These are phyloP conservation scores for Penicillium sp. DNA, from an alignment of 2,329 filamentous ascomycete genomes.

Conservation along the genomic window DNA sequence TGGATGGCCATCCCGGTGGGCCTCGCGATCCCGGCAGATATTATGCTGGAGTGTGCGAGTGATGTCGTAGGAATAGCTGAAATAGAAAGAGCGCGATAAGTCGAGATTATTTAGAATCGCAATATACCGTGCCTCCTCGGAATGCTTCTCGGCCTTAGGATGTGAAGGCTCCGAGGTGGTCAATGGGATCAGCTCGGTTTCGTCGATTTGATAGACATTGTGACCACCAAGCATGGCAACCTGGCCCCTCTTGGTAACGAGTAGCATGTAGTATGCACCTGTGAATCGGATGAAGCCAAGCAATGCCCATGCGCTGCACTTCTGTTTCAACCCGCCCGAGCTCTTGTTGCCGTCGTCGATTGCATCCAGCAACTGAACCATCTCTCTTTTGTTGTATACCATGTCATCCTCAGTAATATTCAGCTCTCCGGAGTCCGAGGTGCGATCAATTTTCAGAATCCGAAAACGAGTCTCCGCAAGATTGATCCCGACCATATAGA, in stretches of 20 bases:
- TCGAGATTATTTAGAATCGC: constrained; percentile 88
- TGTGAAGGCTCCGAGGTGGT: constrained; percentile 66
- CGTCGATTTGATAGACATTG: constrained; percentile 92
- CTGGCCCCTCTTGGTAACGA: constrained; percentile 93
- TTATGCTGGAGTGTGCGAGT: constrained; percentile 91
- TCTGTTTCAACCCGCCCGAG: constrained; percentile 83
- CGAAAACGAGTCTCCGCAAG: constrained; percentile 84
- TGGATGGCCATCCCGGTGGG: constrained; percentile 62
- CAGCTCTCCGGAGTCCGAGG: constrained; percentile 72
- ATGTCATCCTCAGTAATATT: constrained; percentile 91
- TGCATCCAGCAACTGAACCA: constrained; percentile 87
- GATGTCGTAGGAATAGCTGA: constrained; percentile 97
- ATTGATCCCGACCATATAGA: constrained; percentile 92
- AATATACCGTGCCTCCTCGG: constrained; percentile 86
- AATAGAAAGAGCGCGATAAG: constrained; percentile 89
- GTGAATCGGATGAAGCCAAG: constrained; percentile 96
- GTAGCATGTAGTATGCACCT: constrained; percentile 91
- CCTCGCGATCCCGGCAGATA: constrained; percentile 73
- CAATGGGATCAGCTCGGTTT: constrained; percentile 84
- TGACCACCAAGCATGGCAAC: constrained; percentile 95
- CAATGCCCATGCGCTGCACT: constrained; percentile 88
- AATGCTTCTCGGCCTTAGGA: constrained; percentile 75
- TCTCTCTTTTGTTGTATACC: constrained; percentile 86
- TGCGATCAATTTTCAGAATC: constrained; percentile 92
- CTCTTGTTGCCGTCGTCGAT: constrained; percentile 94